These are phyloP conservation scores for Cyberlindnera japonica DNA, from an alignment of 805 yeast species.

Conservation along the genomic window DNA sequence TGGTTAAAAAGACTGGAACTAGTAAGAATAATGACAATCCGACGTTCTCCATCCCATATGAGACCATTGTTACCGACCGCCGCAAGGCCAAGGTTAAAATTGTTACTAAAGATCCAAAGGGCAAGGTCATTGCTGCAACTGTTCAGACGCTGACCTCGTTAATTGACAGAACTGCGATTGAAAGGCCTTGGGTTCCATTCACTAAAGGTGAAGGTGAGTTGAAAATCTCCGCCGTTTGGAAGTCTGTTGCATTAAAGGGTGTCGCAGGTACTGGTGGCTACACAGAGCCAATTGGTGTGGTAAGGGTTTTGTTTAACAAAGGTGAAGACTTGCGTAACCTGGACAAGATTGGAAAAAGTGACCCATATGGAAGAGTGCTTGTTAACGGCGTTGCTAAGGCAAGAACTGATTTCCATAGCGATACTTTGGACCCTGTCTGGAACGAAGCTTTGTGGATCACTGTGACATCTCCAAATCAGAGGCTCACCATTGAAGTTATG, in stretches of 20 bases:
- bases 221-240: conserved; percentile 71
- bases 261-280: conserved; percentile 75
- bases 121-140: conserved; percentile 55
- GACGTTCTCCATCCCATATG: conserved; percentile 57
- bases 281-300: conserved; percentile 91
- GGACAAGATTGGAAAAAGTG: conserved; percentile 86
- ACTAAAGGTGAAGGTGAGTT: conserved; percentile 68
- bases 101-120: conserved; percentile 59
- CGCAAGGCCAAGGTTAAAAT: conserved; percentile 66
- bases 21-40: conserved; percentile 64
- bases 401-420: conserved; percentile 67
- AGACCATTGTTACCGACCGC: conserved; percentile 69
- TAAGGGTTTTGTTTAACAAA: conserved; percentile 65
- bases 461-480: conserved; percentile 78
- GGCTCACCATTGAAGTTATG: conserved; percentile 83
- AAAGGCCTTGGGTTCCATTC: conserved; percentile 73
- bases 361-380: conserved; percentile 82
- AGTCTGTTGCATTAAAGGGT: conserved; percentile 71
- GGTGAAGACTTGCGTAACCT: conserved; percentile 78
- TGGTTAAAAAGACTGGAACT: conserved; percentile 53
- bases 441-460: conserved; percentile 80
- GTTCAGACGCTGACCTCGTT: conserved; percentile 58
- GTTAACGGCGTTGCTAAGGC: conserved; percentile 73
- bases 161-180: conserved; percentile 70
- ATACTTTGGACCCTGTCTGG: conserved; percentile 78